Evolutionary conservation across 192 early-diverging fungal species (phyloP).

Genomic region (Coemansia sp.): DNA sequence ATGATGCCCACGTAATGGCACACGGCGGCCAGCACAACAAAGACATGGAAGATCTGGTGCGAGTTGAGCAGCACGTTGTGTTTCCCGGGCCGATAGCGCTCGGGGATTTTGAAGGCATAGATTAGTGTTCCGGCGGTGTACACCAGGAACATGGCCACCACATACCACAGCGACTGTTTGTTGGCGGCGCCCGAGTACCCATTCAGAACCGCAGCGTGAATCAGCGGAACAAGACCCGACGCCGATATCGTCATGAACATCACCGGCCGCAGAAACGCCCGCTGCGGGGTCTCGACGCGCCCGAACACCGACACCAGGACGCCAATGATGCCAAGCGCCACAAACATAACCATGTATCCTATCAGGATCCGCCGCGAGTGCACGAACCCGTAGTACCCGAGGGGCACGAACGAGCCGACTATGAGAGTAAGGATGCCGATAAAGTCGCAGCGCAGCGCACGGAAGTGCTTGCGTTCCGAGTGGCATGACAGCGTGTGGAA

Average conservation of each 20-base stretch:
- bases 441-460: constrained; percentile 79
- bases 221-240: constrained; percentile 74
- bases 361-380: constrained; percentile 57
- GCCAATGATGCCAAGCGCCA: constrained; percentile 65
- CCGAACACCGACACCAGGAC: constrained; percentile 63
- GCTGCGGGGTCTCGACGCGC: constrained; percentile 71
- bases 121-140: constrained; percentile 85
- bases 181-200: constrained; percentile 60
- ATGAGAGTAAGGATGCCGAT: constrained; percentile 86
- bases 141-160: constrained; percentile 68
- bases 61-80: constrained; percentile 80
- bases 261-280: constrained; percentile 72
- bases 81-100: constrained; percentile 79
- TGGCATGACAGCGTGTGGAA: constrained; percentile 88
- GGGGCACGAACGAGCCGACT: constrained; percentile 58
- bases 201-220: constrained; percentile 70
- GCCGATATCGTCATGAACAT: constrained; percentile 82
- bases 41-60: constrained; percentile 92
- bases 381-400: constrained; percentile 59
- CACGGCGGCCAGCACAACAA: constrained; percentile 78
- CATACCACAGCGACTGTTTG: constrained; percentile 66
- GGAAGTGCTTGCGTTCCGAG: constrained; percentile 58
- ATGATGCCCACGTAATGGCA: constrained; percentile 76
- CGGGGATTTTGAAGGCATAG: constrained; percentile 84
- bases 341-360: constrained; percentile 67